These are phyloP conservation scores for Cyclostephanos invisitatus DNA, from an alignment of 108 stramenopile species.

Conservation along the genomic window DNA sequence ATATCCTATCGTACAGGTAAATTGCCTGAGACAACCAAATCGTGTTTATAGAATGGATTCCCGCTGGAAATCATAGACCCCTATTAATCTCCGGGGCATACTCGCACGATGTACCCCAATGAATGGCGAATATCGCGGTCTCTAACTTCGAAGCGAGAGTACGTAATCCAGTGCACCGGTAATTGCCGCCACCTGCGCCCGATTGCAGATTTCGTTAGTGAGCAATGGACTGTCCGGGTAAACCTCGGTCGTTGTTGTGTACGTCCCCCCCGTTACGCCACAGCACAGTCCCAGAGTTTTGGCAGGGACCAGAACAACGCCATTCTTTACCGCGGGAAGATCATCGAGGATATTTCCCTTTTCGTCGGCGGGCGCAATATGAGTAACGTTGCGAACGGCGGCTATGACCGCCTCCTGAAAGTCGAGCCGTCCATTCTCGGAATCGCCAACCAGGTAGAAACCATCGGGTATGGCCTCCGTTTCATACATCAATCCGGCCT, in stretches of 20 bases:
- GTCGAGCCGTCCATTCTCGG: conserved; percentile 24
- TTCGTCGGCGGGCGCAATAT: conserved; percentile 61
- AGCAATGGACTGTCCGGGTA: conserved; percentile 61
- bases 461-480: conserved; percentile 68
- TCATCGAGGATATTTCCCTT: conserved; percentile 52
- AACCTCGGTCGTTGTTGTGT: conserved; percentile 67
- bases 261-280: conserved; percentile 41
- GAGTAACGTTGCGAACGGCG: conserved; percentile 60
- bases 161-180: conserved; percentile 56
- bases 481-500: conserved; percentile 27
- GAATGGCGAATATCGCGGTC: too few species aligned
- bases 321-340: conserved; percentile 43
- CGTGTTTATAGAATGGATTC: too few species aligned
- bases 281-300: conserved; percentile 53
- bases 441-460: conserved; percentile 63
- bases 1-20: too few species aligned
- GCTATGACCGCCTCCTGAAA: conserved; percentile 54
- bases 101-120: too few species aligned
- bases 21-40: too few species aligned
- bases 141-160: too few species aligned
- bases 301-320: conserved; percentile 54
- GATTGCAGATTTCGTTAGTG: conserved; percentile 59
- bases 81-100: too few species aligned
- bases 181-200: conserved; percentile 65
- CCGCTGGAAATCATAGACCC: too few species aligned